phyloP scores from a whole-genome alignment of 345 rosid genomes.

The Syzygium jambos region DNA sequence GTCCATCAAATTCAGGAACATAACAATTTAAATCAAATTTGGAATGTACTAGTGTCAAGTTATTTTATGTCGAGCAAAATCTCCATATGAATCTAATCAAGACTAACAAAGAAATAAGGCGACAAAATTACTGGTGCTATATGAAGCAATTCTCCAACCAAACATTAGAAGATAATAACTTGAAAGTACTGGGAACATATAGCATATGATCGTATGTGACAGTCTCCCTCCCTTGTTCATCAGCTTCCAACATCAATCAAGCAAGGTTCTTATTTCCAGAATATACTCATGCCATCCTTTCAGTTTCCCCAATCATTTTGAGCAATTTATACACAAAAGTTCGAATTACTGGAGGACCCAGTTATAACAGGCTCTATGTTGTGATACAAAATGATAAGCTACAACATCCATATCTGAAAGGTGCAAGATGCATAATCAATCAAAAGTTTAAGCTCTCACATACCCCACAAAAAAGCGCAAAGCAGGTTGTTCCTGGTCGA shows the following conservation, averaged over 20 bases:
- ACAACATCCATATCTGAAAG: neutral
- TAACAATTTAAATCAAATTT: neutral
- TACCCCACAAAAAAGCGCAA: slow-evolving; percentile 99
- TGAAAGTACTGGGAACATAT: neutral
- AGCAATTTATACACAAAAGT: neutral
- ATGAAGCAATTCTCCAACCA: neutral
- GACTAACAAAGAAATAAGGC: neutral
- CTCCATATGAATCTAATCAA: neutral
- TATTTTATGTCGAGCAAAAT: neutral
- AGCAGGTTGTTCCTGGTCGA: slow-evolving; percentile 99
- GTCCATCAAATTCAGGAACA: neutral
- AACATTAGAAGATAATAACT: neutral
- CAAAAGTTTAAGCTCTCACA: slow-evolving; percentile 8
- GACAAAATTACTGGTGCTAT: neutral
- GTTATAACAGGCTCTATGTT: neutral
- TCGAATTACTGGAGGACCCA: neutral
- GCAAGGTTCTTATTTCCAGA: neutral
- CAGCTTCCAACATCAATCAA: neutral
- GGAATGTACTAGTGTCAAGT: neutral
- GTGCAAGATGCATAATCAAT: neutral
- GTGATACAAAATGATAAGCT: neutral
- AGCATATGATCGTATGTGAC: neutral
- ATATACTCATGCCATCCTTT: neutral
- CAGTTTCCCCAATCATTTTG: neutral
- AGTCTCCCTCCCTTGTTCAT: neutral